Conservation (phyloP, 257 asterid species). For the Solanum okadae region DNA sequence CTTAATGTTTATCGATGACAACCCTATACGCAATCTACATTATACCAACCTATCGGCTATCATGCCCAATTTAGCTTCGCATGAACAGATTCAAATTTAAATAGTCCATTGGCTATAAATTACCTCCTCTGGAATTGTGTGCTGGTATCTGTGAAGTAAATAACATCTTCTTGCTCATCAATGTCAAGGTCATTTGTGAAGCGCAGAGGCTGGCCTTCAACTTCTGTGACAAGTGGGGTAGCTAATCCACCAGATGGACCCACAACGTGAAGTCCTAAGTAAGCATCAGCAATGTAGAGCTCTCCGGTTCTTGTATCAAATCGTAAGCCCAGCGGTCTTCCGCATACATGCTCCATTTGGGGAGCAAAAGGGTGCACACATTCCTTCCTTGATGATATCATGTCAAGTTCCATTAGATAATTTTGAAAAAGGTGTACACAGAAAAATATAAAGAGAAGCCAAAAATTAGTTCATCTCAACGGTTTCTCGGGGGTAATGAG, state of each 20-base stretch:
- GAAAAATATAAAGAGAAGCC: not conserved
- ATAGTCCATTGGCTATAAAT: not conserved
- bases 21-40: not conserved
- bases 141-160: conserved; percentile 71
- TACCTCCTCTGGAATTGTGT: conserved; percentile 49
- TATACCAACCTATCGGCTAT: not conserved
- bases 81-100: not conserved
- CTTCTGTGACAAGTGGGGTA: conserved; percentile 36
- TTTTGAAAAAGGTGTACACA: not conserved
- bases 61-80: not conserved
- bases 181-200: conserved; percentile 72
- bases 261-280: conserved; percentile 59
- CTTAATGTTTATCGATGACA: not conserved
- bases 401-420: not conserved
- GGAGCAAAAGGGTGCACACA: conserved; percentile 51
- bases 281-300: conserved; percentile 75
- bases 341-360: conserved; percentile 56
- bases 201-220: conserved; percentile 40
- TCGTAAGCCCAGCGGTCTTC: conserved; percentile 60
- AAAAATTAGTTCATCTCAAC: not conserved
- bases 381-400: conserved; percentile 22
- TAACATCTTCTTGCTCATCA: conserved; percentile 37
- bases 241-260: conserved; percentile 63
- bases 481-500: not conserved
- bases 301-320: conserved; percentile 48